These are phyloP conservation scores for Myxozyma geophila DNA, from an alignment of 805 yeast species.

Conservation along the genomic window DNA sequence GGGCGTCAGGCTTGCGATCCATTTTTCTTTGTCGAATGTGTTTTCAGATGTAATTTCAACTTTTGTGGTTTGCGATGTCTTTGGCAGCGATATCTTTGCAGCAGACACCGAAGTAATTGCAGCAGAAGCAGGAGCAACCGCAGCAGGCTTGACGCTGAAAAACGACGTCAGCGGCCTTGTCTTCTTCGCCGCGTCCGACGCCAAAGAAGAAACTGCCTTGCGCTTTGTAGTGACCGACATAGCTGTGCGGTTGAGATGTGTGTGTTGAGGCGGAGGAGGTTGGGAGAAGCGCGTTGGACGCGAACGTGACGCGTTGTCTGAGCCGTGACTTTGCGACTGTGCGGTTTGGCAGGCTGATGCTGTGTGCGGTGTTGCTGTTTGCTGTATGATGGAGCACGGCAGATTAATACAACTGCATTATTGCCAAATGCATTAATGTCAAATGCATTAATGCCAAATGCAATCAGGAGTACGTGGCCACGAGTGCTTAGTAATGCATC, in stretches of 20 bases:
- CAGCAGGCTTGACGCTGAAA: slow-evolving; percentile 10
- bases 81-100: not conserved
- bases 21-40: slow-evolving; percentile 55
- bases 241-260: not conserved
- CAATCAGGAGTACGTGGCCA: too few relatives aligned
- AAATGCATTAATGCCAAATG: too few relatives aligned
- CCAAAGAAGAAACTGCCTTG: slow-evolving; percentile 10
- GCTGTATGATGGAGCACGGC: too few relatives aligned
- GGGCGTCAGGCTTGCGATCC: slow-evolving; percentile 55
- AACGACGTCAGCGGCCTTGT: slow-evolving; percentile 27
- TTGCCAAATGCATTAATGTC: too few relatives aligned
- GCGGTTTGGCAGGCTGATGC: not conserved
- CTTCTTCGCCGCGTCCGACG: slow-evolving; percentile 10
- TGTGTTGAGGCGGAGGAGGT: not conserved
- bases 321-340: not conserved
- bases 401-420: too few relatives aligned
- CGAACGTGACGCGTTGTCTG: slow-evolving; percentile 9
- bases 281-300: not conserved
- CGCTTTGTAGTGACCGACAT: slow-evolving; percentile 21
- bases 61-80: not conserved
- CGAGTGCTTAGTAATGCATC: too few relatives aligned
- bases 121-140: not conserved
- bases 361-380: not conserved
- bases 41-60: not conserved
- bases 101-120: too few relatives aligned